Evolutionary conservation across 2,329 filamentous ascomycete genomes (phyloP).

Genomic region (Fusarium sacchari): DNA sequence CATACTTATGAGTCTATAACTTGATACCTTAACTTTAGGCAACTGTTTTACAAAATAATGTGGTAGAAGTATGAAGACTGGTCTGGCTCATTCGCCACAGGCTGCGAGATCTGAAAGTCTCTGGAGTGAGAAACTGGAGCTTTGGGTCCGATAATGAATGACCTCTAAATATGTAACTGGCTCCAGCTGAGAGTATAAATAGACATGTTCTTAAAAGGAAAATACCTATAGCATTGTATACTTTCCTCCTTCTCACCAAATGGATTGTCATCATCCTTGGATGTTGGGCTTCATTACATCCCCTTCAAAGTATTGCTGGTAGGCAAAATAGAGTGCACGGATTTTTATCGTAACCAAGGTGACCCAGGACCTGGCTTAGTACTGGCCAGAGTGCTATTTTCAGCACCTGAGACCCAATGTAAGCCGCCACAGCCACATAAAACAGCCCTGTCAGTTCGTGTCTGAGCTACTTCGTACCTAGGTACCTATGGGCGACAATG

Average conservation of each 20-base stretch:
- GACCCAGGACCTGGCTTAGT: background rate
- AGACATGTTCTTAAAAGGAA: background rate
- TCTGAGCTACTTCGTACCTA: too few species aligned
- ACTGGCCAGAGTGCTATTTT: conserved; percentile 37
- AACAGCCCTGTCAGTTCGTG: conserved; percentile 2
- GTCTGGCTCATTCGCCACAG: conserved; percentile 27
- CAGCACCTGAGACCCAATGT: conserved; percentile 18
- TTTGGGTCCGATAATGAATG: background rate
- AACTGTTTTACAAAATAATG: background rate
- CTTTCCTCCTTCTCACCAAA: background rate
- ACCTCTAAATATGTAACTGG: too few species aligned
- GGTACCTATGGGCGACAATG: background rate
- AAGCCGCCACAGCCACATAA: conserved; percentile 42
- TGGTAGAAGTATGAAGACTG: background rate
- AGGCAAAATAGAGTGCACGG: background rate
- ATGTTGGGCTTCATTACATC: background rate
- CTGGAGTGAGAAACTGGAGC: background rate
- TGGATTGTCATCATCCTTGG: background rate
- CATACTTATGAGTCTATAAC: background rate
- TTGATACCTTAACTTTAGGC: conserved; percentile 9
- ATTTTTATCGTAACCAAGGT: background rate
- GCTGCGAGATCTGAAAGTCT: background rate
- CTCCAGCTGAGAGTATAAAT: background rate
- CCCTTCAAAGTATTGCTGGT: background rate
- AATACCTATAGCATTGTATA: background rate